Evolutionary conservation across 2,329 filamentous ascomycete species (phyloP).

Genomic region (Coniochaeta sp.): DNA sequence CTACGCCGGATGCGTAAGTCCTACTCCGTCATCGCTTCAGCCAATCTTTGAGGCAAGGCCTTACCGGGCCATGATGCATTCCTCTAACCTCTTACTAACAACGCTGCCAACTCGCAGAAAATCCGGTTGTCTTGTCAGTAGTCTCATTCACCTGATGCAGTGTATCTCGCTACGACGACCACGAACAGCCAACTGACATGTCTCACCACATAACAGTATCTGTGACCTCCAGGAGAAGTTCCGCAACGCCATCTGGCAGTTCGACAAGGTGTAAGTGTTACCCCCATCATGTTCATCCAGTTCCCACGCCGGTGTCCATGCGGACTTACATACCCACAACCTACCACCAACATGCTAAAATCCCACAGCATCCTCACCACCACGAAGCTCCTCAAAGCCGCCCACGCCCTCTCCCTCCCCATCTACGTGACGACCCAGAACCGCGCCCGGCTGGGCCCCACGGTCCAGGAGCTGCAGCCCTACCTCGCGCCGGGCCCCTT

Average conservation of each 20-base stretch:
- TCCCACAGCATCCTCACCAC: constrained; percentile 53
- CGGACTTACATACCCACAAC: not conserved
- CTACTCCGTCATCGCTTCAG: not conserved
- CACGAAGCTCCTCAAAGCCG: constrained; percentile 61
- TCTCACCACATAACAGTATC: constrained; percentile 46
- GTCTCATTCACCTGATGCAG: not conserved
- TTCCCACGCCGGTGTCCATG: not conserved
- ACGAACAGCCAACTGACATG: not conserved
- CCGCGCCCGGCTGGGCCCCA: constrained; percentile 68
- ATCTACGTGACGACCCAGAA: constrained; percentile 85
- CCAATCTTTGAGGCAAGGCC: not conserved
- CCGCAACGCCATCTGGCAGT: constrained; percentile 73
- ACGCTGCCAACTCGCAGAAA: constrained; percentile 24
- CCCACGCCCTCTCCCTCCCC: constrained; percentile 62
- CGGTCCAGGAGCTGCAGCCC: constrained; percentile 62
- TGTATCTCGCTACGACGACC: not conserved
- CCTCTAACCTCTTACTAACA: constrained; percentile 3
- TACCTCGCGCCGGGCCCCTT: constrained; percentile 40
- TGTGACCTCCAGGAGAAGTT: constrained; percentile 97
- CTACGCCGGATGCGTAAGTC: constrained; percentile 7
- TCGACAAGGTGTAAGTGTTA: constrained; percentile 64
- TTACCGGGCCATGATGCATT: too few relatives aligned
- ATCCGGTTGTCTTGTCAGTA: constrained; percentile 43
- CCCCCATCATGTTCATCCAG: constrained; percentile 2
- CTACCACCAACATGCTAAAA: not conserved